Percentiles rank a stretch among this genome's conserved stretches.
Conservation (phyloP, 768 basidiomycete species). For the Mycena vitilis region DNA sequence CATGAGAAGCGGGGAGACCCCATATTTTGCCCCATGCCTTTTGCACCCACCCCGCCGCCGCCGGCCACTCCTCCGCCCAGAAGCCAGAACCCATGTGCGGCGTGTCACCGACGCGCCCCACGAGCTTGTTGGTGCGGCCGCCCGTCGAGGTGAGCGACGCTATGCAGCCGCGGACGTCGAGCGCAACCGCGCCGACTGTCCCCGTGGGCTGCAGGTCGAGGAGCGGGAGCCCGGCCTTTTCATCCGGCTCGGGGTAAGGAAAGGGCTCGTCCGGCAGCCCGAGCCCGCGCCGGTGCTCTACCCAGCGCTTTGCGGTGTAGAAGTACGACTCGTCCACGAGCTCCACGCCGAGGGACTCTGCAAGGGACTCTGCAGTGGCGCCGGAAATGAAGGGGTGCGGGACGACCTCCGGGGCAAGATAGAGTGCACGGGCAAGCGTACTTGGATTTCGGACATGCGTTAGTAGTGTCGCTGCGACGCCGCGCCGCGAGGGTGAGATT, state of each 20-base stretch:
- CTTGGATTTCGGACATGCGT: conserved; percentile 80
- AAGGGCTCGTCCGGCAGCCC: conserved; percentile 78
- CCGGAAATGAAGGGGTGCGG: conserved; percentile 83
- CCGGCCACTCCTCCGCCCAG: conserved; percentile 86
- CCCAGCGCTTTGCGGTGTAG: conserved; percentile 81
- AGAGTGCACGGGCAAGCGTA: conserved; percentile 74
- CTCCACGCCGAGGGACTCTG: conserved; percentile 61
- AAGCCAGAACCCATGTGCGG: conserved; percentile 82
- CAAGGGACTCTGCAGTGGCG: conserved; percentile 69
- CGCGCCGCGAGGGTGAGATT: conserved; percentile 70
- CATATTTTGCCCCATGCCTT: conserved; percentile 55
- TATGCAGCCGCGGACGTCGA: conserved; percentile 81
- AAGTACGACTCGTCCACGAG: conserved; percentile 83
- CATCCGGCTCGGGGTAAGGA: conserved; percentile 44
- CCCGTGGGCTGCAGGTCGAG: conserved; percentile 77
- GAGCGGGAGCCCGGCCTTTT: conserved; percentile 38
- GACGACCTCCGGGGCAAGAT: conserved; percentile 70
- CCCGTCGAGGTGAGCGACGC: conserved; percentile 83
- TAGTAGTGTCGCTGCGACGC: conserved; percentile 72
- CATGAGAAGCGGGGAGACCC: conserved; percentile 49
- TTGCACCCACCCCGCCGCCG: conserved; percentile 41
- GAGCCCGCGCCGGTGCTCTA: conserved; percentile 77
- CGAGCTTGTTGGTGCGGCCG: conserved; percentile 85
- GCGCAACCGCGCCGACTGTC: conserved; percentile 87
- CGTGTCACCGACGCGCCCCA: conserved; percentile 87